These are phyloP conservation scores for Cynanchum wilfordii DNA, from an alignment of 257 asterid genomes.

Conservation along the genomic window DNA sequence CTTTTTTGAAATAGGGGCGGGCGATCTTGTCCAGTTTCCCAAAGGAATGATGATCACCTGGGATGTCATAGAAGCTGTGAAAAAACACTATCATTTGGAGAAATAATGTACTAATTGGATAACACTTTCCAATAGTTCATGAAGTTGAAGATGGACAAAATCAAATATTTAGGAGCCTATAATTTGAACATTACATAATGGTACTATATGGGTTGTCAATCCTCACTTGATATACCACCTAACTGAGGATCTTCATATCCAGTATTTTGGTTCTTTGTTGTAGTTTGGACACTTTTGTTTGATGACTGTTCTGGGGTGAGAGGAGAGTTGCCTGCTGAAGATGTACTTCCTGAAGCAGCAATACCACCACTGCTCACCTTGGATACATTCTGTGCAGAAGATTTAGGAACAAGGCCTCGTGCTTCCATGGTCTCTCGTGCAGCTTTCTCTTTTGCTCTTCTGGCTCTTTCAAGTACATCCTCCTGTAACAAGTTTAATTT, in stretches of 20 bases:
- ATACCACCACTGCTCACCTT: slow-evolving; percentile 25
- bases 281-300: slow-evolving; percentile 2
- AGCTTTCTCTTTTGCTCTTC: slow-evolving; percentile 68
- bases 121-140: too few species aligned
- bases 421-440: slow-evolving; percentile 56
- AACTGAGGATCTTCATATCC: slow-evolving; percentile 28
- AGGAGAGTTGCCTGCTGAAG: slow-evolving; percentile 21
- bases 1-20: slow-evolving; percentile 51
- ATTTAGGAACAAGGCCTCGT: slow-evolving; percentile 33
- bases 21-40: slow-evolving; percentile 70
- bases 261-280: slow-evolving; percentile 10
- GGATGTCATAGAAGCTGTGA: slow-evolving; percentile 62
- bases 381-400: slow-evolving; percentile 22
- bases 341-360: slow-evolving; percentile 13
- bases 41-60: slow-evolving; percentile 73
- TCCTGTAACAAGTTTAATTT: slow-evolving; percentile 39
- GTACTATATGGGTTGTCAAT: slow-evolving; percentile 21
- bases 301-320: slow-evolving; percentile 16
- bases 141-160: not conserved
- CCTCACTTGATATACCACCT: slow-evolving; percentile 31
- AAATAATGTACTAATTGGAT: not conserved
- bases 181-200: not conserved
- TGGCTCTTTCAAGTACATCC: slow-evolving; percentile 80
- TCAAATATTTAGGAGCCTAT: not conserved
- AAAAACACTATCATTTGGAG: slow-evolving; percentile 61